A percentile compares a stretch with the other conserved stretches of the same genome.
These are phyloP conservation scores for Cinchona pubescens DNA, from an alignment of 257 asterid species.

Conservation along the genomic window DNA sequence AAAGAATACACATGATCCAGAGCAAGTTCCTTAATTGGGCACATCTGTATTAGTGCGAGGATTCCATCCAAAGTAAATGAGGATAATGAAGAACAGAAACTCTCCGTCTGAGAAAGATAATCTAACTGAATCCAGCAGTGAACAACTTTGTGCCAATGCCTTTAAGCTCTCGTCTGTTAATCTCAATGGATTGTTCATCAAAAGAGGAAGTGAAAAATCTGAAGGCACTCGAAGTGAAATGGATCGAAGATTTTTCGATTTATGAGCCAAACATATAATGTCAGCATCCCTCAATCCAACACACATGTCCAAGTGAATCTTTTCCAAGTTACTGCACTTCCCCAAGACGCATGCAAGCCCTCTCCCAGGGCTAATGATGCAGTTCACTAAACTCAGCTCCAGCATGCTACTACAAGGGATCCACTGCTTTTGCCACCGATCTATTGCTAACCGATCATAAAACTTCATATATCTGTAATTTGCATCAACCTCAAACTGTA, in stretches of 20 bases:
- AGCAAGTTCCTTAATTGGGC: constrained; percentile 63
- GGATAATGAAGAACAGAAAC: constrained; percentile 53
- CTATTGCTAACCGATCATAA: constrained; percentile 56
- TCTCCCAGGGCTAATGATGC: constrained; percentile 72
- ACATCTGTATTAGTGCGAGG: constrained; percentile 47
- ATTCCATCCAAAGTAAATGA: constrained; percentile 67
- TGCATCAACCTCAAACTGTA: constrained; percentile 82
- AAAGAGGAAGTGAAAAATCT: constrained; percentile 55
- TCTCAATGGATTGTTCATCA: constrained; percentile 54
- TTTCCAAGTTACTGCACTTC: constrained; percentile 64
- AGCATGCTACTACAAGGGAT: constrained; percentile 64
- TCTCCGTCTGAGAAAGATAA: constrained; percentile 63
- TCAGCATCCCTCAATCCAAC: constrained; percentile 76
- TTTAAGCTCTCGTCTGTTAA: constrained; percentile 65
- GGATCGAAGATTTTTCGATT: constrained; percentile 63
- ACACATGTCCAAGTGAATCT: constrained; percentile 68
- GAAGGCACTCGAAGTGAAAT: constrained; percentile 70
- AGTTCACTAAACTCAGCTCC: constrained; percentile 69
- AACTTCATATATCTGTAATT: constrained; percentile 71
- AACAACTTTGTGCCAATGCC: constrained; percentile 59
- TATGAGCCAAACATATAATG: constrained; percentile 53
- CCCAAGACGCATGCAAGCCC: constrained; percentile 84
- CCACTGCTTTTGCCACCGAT: constrained; percentile 63
- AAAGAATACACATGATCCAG: constrained; percentile 66
- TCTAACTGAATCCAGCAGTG: constrained; percentile 50